Percentiles rank a stretch among this genome's conserved stretches.
phyloP scores from a whole-genome alignment of 2,329 filamentous ascomycete species.

The Fusarium praegraminearum region DNA sequence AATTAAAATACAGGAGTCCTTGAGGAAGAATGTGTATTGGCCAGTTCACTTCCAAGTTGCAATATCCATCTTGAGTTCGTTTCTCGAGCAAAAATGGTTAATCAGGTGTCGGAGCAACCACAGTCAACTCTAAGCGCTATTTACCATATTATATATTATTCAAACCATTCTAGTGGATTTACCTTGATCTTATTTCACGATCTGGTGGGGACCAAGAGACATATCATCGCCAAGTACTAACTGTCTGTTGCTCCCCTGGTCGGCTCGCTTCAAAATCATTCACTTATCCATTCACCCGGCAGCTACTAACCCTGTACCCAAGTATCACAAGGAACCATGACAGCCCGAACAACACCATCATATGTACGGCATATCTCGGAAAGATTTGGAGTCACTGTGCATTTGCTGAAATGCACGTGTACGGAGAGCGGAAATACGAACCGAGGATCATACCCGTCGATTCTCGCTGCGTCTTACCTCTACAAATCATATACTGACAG shows the following conservation, averaged over 20 bases:
- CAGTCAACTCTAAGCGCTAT: background rate
- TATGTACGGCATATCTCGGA: background rate
- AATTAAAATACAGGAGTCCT: background rate
- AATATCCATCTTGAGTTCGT: background rate
- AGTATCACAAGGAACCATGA: background rate
- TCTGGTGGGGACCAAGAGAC: constrained; percentile 5
- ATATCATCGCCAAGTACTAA: background rate
- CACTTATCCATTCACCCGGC: constrained; percentile 37
- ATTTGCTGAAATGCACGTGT: background rate
- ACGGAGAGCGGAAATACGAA: background rate
- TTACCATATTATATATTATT: background rate
- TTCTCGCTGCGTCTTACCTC: background rate
- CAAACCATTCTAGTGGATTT: background rate
- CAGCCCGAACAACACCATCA: background rate
- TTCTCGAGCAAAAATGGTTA: background rate
- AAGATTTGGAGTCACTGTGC: background rate
- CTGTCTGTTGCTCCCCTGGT: constrained; percentile 13
- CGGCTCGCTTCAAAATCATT: constrained; percentile 23
- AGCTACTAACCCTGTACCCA: background rate
- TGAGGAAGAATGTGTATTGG: background rate
- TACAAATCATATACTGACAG: background rate
- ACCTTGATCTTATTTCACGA: background rate
- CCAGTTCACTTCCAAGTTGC: constrained; percentile 12
- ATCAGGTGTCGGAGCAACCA: background rate
- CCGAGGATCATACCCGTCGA: background rate